Conservation (phyloP, 208 protist species). For the Trypanosoma melophagium region DNA sequence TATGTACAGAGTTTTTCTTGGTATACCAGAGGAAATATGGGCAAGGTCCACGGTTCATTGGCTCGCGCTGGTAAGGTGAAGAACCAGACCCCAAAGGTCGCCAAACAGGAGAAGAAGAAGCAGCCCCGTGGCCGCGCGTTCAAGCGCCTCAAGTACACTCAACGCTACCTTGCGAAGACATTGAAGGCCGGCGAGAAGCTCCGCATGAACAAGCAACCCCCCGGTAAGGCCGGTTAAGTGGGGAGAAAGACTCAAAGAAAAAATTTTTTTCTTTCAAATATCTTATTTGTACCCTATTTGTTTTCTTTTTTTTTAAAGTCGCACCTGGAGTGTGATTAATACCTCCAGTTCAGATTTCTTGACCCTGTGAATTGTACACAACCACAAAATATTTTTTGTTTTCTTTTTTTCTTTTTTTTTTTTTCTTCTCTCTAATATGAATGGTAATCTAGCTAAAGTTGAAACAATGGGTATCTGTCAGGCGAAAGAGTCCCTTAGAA, state of each 20-base stretch:
- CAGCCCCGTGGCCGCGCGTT: slow-evolving; percentile 94
- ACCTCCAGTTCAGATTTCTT: not conserved
- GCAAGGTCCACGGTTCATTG: slow-evolving; percentile 80
- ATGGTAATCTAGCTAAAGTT: slow-evolving; percentile 21
- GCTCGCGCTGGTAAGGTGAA: slow-evolving; percentile 98
- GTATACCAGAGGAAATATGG: slow-evolving; percentile 15
- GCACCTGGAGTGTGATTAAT: not conserved
- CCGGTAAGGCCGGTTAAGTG: slow-evolving; percentile 86
- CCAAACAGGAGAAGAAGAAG: slow-evolving; percentile 95
- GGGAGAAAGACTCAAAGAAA: not conserved
- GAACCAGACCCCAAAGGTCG: slow-evolving; percentile 97
- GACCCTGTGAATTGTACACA: not conserved
- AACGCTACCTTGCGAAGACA: slow-evolving; percentile 94
- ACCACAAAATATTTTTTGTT: not conserved
- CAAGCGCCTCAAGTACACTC: slow-evolving; percentile 97
- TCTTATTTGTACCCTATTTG: not conserved
- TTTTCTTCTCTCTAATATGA: not conserved
- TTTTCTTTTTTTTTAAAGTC: slow-evolving; percentile 1
- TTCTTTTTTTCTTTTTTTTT: slow-evolving; percentile 9
- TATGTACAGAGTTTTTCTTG: slow-evolving; percentile 3
- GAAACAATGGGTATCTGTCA: slow-evolving; percentile 24
- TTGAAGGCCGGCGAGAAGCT: slow-evolving; percentile 92
- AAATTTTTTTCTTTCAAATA: slow-evolving; percentile 1
- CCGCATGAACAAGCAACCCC: slow-evolving; percentile 92
- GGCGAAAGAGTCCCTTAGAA: slow-evolving; percentile 13